Evolutionary conservation across 106 monocot species (phyloP), one percentile per base, ranked within the genome.

Genomic region (Apostasia shenzhenica): DNA sequence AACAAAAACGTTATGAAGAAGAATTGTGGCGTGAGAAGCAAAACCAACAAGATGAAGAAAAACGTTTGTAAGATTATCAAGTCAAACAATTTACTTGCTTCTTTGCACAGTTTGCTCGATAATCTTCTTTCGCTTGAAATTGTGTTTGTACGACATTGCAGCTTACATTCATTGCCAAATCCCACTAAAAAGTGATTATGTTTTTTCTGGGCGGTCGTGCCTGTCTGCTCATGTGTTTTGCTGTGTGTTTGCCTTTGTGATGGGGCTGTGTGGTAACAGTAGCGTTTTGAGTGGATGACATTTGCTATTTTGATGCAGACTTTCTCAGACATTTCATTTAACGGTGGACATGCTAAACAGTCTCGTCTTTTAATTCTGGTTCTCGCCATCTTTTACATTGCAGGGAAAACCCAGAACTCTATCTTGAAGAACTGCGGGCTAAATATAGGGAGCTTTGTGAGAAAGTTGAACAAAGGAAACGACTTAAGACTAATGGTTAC

Each of bases 341-440:
- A 65, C 48, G 48, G 2, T 8, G 48, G 14, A 65, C 14, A 14
- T 65, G 14, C 10, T 14, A 48, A 14, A 6, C 3, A 65, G 26
- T 65, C 3, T 6, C 65, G 12, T 62, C 6, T 37, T 37, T 65
- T 26, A 48, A 43, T 64, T 65, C 37, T 2, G 48, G 37, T 14
- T 10, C 38, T 12, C 63, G 58, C n/a, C 12, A 13, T 54, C 70
- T 59, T 39, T 65, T 47, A 44, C 14, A n/a, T 38, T 78, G 48
- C 79, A 97, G 97, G 52, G 97, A 97, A 49, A 92, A 97, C 69
- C 97, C 97, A 55, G 85, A 89, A 68, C 72, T 89, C n/a, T 97
- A 97, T 68, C 81, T 92, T 64, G 92, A 92, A 78, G 72, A 92
- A 63, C 76, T 91, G 37, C 84, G 77, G 60, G 68, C 70, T 41